A percentile compares a stretch with the other conserved stretches of the same genome.
Evolutionary conservation across 2,329 filamentous ascomycete genomes (phyloP).

Genomic region (Fusarium pseudonygamai): DNA sequence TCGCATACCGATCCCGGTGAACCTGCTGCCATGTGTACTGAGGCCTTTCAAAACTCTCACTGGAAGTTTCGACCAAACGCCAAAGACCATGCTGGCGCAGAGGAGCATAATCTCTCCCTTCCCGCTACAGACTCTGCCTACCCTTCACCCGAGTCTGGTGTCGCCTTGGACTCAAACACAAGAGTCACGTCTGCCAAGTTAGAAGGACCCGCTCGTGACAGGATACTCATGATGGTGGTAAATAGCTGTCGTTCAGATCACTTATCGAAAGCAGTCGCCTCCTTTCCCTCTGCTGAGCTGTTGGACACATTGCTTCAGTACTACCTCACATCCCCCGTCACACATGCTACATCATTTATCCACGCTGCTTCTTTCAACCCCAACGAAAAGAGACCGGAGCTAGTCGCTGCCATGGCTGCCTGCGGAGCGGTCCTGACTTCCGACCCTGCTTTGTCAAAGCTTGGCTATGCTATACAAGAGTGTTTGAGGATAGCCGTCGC

Average conservation of each 20-base stretch:
- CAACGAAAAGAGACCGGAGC: constrained; percentile 48
- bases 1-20: constrained; percentile 14
- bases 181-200: constrained; percentile 36
- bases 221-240: constrained; percentile 44
- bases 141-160: constrained; percentile 38
- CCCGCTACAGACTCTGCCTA: constrained; percentile 32
- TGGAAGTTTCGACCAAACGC: constrained; percentile 47
- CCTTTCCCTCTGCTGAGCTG: constrained; percentile 52
- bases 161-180: constrained; percentile 23
- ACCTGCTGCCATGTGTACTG: constrained; percentile 32
- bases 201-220: constrained; percentile 38
- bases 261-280: constrained; percentile 44
- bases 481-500: constrained; percentile 40
- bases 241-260: constrained; percentile 42
- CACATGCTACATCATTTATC: constrained; percentile 46
- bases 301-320: constrained; percentile 52
- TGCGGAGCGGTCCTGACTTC: constrained; percentile 50
- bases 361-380: constrained; percentile 51
- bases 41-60: constrained; percentile 41
- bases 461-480: constrained; percentile 54
- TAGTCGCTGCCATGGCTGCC: constrained; percentile 50
- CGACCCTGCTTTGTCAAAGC: constrained; percentile 49
- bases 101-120: constrained; percentile 47
- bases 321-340: constrained; percentile 45
- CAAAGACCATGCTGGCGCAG: constrained; percentile 44